Evolutionary conservation across 2,329 filamentous ascomycete species (phyloP).

Genomic region (Botryotinia narcissicola): DNA sequence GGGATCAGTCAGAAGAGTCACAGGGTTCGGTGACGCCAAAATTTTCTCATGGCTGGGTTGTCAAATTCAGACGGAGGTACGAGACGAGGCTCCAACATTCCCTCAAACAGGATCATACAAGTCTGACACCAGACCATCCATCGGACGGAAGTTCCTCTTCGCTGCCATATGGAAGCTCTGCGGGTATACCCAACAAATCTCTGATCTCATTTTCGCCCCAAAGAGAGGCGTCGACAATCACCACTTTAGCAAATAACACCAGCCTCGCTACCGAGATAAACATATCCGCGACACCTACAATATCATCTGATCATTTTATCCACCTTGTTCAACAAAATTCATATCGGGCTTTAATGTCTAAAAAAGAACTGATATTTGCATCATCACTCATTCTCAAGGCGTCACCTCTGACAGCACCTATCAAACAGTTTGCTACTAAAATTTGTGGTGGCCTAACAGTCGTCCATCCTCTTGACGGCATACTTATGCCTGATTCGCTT

Average conservation of each 20-base stretch:
- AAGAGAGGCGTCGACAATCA: neutral
- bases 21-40: slow-evolving; percentile 21
- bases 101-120: slow-evolving; percentile 11
- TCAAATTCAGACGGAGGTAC: slow-evolving; percentile 23
- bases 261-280: neutral
- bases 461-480: slow-evolving; percentile 15
- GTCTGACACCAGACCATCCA: neutral
- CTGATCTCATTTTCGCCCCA: neutral
- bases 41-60: slow-evolving; percentile 25
- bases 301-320: slow-evolving; percentile 27
- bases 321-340: slow-evolving; percentile 28
- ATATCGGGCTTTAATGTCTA: slow-evolving; percentile 24
- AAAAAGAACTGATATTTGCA: slow-evolving; percentile 24
- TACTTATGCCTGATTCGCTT: neutral
- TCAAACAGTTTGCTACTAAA: slow-evolving; percentile 18
- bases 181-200: neutral
- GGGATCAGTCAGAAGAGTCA: slow-evolving; percentile 22
- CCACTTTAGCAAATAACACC: neutral
- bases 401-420: slow-evolving; percentile 10
- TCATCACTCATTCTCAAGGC: slow-evolving; percentile 15
- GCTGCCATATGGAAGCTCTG: neutral
- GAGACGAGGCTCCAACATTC: slow-evolving; percentile 11
- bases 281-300: neutral
- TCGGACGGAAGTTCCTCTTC: neutral
- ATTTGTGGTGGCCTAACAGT: slow-evolving; percentile 22